A percentile compares a stretch with the other conserved stretches of the same genome.
These are phyloP conservation scores for Lactarius sp. DNA, from an alignment of 768 basidiomycete genomes.

Conservation along the genomic window DNA sequence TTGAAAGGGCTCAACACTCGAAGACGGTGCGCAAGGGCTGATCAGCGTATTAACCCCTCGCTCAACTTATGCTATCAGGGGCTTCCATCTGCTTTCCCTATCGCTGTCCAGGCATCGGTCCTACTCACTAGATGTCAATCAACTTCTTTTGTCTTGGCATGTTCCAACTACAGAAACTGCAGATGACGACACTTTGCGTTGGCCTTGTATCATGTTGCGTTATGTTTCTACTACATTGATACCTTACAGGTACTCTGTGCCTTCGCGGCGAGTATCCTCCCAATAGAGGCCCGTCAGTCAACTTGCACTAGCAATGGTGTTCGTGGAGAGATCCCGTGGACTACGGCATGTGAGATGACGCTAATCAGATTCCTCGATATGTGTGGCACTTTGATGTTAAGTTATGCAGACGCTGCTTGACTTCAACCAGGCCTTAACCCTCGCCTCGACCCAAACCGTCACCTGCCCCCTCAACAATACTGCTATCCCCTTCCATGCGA, in stretches of 20 bases:
- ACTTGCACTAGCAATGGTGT: neutral
- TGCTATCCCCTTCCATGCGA: slow-evolving; percentile 37
- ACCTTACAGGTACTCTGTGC: neutral
- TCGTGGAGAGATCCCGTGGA: neutral
- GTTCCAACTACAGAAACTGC: neutral
- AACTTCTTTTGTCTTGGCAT: neutral
- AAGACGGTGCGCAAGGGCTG: neutral
- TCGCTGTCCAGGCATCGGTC: neutral
- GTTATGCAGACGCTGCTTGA: slow-evolving; percentile 25
- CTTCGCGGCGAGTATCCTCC: neutral
- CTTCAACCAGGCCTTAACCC: slow-evolving; percentile 38
- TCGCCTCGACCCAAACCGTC: slow-evolving; percentile 43
- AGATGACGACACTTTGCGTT: slow-evolving; percentile 39
- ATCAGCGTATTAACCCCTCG: neutral
- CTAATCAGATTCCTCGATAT: neutral
- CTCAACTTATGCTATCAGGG: neutral
- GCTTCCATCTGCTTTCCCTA: neutral
- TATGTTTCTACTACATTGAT: neutral
- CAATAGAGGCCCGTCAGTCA: neutral
- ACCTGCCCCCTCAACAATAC: slow-evolving; percentile 47
- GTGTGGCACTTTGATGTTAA: neutral
- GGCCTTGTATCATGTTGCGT: slow-evolving; percentile 1
- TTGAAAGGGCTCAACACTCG: neutral
- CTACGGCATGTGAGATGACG: neutral
- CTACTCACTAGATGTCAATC: neutral